Evolutionary conservation across 2,329 filamentous ascomycete genomes (phyloP), one percentile per base, ranked within the genome.

Genomic region (Pleomassaria siparia): DNA sequence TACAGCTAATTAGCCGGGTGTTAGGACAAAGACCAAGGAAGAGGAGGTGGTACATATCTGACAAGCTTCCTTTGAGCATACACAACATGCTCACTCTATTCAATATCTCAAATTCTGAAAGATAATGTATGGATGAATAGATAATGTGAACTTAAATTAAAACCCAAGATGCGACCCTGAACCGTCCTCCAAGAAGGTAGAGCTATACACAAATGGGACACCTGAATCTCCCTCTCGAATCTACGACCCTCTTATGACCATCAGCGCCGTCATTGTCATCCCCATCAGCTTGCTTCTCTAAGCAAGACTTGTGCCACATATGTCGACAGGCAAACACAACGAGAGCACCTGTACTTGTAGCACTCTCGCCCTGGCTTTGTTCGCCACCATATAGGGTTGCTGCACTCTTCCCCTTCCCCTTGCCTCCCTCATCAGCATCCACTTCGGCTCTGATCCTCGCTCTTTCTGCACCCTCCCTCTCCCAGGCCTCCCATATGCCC

Each of bases 401-500:
- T 54, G 67, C 66, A 53, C 64, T 64, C 15, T 37, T 42, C 2
- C 78, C 79, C 68, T 84, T 86, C 2, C 64, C 73, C 35, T 56
- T 59, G 62, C 60, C 61, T 49, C 67, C 69, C 53, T 52, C 71
- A 49, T 62, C 67, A 49, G 58, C 71, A 46, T 47, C 68, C 49
- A 58, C 66, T 56, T 67, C 66, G 59, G 67, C 64, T 44, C 64
- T 64, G 64, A 62, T 71, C 74, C 35, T 69, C 63, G 54, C 68
- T 44, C 67, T 71, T 45, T 77, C 77, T 7, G 72, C 68, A 33
- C 71, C 70, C 49, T 73, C 72, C 46, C 80, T 79, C 67, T 94
- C 85, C 91, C 90, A 97, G 1, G 85, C 85, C 42, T 88, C 85
- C 76, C 90, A 96, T 1, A 95, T 80, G 29, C 84, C 80, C 0